A percentile compares a stretch with the other conserved stretches of the same genome.
Evolutionary conservation across 495 filamentous ascomycete species (phyloP).

Genomic region (Pseudotulostoma volvatum): DNA sequence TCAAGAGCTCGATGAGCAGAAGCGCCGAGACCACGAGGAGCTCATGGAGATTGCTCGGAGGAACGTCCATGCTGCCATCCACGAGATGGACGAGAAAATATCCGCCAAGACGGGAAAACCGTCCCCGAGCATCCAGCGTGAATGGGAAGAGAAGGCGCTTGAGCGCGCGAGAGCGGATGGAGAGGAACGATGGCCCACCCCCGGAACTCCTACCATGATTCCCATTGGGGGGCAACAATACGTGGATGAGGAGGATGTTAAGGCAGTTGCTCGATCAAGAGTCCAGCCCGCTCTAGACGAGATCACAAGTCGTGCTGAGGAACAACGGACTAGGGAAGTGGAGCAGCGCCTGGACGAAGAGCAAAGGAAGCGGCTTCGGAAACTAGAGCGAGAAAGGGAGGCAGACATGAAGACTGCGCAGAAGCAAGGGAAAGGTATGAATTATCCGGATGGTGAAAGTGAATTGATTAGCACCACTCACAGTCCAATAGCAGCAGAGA

Average conservation of each 20-base stretch:
- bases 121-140: conserved; percentile 47
- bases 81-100: conserved; percentile 63
- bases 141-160: conserved; percentile 65
- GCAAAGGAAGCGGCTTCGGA: conserved; percentile 27
- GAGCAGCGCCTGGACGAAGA: conserved; percentile 40
- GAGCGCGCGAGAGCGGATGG: conserved; percentile 48
- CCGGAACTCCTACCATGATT: conserved; percentile 52
- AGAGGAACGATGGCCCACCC: conserved; percentile 36
- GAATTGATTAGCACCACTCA: too few relatives aligned
- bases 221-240: conserved; percentile 69
- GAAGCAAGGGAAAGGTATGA: conserved; percentile 35
- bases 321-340: conserved; percentile 41
- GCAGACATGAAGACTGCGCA: conserved; percentile 35
- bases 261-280: conserved; percentile 59
- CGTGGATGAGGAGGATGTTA: conserved; percentile 63
- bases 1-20: conserved; percentile 53
- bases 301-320: conserved; percentile 60
- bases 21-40: conserved; percentile 54
- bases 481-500: background rate
- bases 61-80: conserved; percentile 64
- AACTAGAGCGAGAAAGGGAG: conserved; percentile 36
- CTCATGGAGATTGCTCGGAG: conserved; percentile 67
- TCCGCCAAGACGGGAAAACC: conserved; percentile 62
- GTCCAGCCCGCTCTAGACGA: conserved; percentile 88
- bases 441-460: too few relatives aligned